Base-by-base conservation (phyloP, 352 stramenopile species). In the Halophytophthora polymorphica region DNA sequence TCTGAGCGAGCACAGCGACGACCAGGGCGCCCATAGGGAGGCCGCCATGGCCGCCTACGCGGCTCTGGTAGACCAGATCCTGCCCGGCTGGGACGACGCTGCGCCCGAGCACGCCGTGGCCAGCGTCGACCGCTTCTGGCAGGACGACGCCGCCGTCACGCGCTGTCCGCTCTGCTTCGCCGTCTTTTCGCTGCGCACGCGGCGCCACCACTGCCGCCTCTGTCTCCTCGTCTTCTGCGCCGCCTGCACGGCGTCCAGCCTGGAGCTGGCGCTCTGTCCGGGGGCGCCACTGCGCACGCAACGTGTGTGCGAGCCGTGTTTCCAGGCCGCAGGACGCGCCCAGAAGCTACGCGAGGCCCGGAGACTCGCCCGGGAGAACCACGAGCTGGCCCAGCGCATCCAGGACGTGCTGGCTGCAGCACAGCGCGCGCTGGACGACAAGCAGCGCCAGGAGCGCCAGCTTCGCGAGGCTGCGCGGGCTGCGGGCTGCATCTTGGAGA, bases 161-260 rank as follows among this genome's bases (percentile, higher is more conserved):
- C 54, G 74, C 31, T 91, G 80, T 42, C 58, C 78, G 23, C 56
- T 65, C 45, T 91, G 81, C 38, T 67, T 62, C 19, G 53, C 53
- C 18, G n/a, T 36, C 23, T 91, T 91, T 49, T 53, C 58, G 2
- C 44, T 68, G 17, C 57, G 61, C 3, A 53, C 59, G 18, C 77
- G 81, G 12, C 73, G 81, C 7, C 81, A 89, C 22, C 81, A 91
- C 50, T 91, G 81, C 47, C 81, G 77, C 10, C 57, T 89, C 45
- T 91, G 81, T 59, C 62, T 91, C 53, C 68, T 82, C 15, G 83
- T 91, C 14, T 91, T 83, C 38, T 91, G 81, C 33, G 50, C 46
- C n/a, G 17, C 52, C 4, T 91, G 81, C 65, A 84, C 74, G 46
- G 50, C 45, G 29, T 60, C 69, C 7, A 43, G 50, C 0, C 49